Base-by-base conservation (phyloP, 2,329 filamentous ascomycete genomes). In the Kalmusia sp. region DNA sequence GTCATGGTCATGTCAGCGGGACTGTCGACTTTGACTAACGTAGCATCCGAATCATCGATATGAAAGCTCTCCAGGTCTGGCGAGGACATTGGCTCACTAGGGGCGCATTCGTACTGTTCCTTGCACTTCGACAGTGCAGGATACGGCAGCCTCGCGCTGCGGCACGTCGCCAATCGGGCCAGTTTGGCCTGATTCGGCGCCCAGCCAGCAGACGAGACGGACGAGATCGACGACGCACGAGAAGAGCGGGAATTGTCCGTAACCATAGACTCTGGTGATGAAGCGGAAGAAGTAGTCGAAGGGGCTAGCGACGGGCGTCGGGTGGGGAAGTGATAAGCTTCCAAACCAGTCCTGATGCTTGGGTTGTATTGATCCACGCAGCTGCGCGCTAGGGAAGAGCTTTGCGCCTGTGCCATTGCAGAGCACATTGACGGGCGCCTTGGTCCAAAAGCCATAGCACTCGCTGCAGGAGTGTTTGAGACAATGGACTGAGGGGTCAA, bases 181-280 rank as follows among this genome's bases (percentile, higher is more conserved):
- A 82, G 70, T 52, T 67, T 75, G 67, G 75, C 70, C 71, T 77
- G 72, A 74, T 75, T 75, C 73, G 84, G 70, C 83, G 81, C 74
- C 82, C 84, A 69, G 57, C 75, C 72, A 55, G 68, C 70, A 58
- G 80, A 81, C 41, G 79, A 80, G 61, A 81, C 73, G 41, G 80
- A 82, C 47, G 80, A 82, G 59, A 82, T 84, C 49, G 81, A 83
- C 8, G 81, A 82, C 27, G 81, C 79, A 57, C 80, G 79, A 33
- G 80, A 83, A 51, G 82, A 83, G 54, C 84, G 75, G 12, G 82
- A 84, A 49, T 78, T 78, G 67, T 87, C 85, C 24, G 84, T 86
- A 30, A 86, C 72, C 80, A 87, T 84, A 28, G 85, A 87, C 58
- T 87, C 84, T n/a, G 85, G 85, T 72, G 79, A 82, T 3, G 83